Base-by-base conservation (phyloP, 495 filamentous ascomycete species). In the Aspergillus leporis region DNA sequence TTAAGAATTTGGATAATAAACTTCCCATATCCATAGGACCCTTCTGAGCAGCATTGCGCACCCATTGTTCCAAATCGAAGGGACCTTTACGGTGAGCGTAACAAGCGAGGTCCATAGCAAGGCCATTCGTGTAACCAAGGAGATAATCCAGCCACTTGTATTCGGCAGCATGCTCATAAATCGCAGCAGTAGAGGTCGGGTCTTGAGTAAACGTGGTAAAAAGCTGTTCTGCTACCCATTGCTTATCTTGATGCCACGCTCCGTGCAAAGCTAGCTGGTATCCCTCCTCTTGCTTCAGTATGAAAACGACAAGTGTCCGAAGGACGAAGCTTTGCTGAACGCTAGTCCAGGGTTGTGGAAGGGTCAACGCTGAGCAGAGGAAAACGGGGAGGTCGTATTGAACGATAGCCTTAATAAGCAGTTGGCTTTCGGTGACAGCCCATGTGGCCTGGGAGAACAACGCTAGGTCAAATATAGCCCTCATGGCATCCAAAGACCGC, bases 41-140 rank as follows among this genome's bases (percentile, higher is more conserved):
- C 57, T 86, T 81, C 23, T 87, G 78, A 8, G 83, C 74, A 40
- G 86, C 85, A 55, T 83, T 83, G 45, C 86, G 83, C 31, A 88
- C 81, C 95, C 95, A 98, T 55, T 88, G 81, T 41, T 89, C 82
- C 21, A 98, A 74, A 65, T 97, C 89, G 53, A 96, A 85, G 14
- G 85, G 78, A 13, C 86, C 86, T 61, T 89, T 88, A 5, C 90
- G 87, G 72, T 97, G 92, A n/a, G 91, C 92, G 31, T 92, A 80
- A 30, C 92, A 89, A 13, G 91, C 89, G 53, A 99, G 83, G 71
- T 99, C 94, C 48, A 96, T 84, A 12, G 90, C 89, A 66, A 98
- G 90, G 0, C 86, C 88, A 61, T 87, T 93, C 4, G 84, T 84
- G 31, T 92, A 79, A 41, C 83, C 82, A 34, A 91, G 82, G 12